Evolutionary conservation across 2,329 filamentous ascomycete genomes (phyloP).

Genomic region (Monosporascus sp.): DNA sequence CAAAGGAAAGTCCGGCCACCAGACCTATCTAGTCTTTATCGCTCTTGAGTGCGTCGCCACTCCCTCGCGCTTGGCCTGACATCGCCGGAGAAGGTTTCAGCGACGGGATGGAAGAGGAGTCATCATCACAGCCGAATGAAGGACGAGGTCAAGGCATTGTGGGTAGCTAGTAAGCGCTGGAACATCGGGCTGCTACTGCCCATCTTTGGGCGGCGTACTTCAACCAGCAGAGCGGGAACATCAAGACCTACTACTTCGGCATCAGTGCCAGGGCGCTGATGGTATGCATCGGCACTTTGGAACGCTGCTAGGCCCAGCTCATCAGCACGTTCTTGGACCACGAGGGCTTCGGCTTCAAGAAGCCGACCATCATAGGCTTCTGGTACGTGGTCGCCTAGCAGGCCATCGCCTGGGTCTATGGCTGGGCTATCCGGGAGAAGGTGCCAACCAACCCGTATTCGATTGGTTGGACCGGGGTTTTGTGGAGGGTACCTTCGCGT

Average conservation of each 20-base stretch:
- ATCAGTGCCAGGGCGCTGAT: constrained; percentile 65
- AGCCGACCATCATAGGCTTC: constrained; percentile 37
- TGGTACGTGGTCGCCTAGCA: constrained; percentile 41
- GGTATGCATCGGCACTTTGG: constrained; percentile 64
- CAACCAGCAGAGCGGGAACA: constrained; percentile 43
- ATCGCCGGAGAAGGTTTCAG: constrained; percentile 56
- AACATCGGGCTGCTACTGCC: constrained; percentile 67
- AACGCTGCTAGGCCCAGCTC: constrained; percentile 61
- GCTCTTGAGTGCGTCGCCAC: constrained; percentile 61
- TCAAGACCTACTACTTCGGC: constrained; percentile 60
- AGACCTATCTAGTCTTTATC: constrained; percentile 66
- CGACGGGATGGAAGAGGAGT: constrained; percentile 61
- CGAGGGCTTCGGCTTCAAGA: constrained; percentile 26
- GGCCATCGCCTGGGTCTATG: constrained; percentile 45
- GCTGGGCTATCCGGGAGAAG: constrained; percentile 47
- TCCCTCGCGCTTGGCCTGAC: constrained; percentile 58
- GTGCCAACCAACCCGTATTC: constrained; percentile 48
- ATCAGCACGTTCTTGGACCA: constrained; percentile 19
- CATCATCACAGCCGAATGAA: constrained; percentile 55
- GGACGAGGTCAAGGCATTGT: constrained; percentile 53
- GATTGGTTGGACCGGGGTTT: constrained; percentile 64
- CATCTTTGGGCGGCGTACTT: constrained; percentile 61
- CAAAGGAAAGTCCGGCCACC: constrained; percentile 57
- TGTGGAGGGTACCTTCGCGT: constrained; percentile 60
- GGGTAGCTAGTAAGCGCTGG: constrained; percentile 60